These are phyloP conservation scores for Fusarium pilosicola DNA, from an alignment of 2,329 filamentous ascomycete genomes.

Conservation along the genomic window DNA sequence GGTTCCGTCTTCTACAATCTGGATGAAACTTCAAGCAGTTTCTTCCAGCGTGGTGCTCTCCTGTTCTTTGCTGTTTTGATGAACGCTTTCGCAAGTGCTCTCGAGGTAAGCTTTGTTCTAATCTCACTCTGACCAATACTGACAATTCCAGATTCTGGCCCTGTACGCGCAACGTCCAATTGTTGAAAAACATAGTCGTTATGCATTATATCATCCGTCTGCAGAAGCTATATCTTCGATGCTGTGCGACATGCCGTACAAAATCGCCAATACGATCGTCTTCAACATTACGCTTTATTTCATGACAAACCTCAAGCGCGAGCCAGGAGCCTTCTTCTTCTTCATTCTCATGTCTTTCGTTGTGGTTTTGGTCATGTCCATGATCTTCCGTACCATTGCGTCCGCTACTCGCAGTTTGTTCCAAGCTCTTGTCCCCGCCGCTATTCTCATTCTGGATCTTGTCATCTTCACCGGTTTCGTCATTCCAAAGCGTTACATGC, in stretches of 20 bases:
- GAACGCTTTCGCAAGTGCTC: conserved; percentile 83
- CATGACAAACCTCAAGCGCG: conserved; percentile 81
- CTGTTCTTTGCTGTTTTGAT: conserved; percentile 90
- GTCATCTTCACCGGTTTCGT: conserved; percentile 79
- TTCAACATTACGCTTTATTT: conserved; percentile 90
- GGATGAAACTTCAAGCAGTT: conserved; percentile 70
- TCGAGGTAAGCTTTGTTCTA: conserved; percentile 64
- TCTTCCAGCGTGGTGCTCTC: conserved; percentile 81
- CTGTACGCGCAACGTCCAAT: conserved; percentile 90
- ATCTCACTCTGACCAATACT: not conserved
- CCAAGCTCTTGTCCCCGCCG: conserved; percentile 45
- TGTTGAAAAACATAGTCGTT: conserved; percentile 88
- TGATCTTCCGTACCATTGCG: conserved; percentile 62
- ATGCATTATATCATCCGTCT: conserved; percentile 89
- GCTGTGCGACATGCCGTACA: conserved; percentile 87
- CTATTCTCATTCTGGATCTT: conserved; percentile 49
- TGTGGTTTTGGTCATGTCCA: conserved; percentile 76
- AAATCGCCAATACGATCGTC: conserved; percentile 72
- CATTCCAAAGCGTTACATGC: conserved; percentile 74
- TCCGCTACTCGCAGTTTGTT: conserved; percentile 43
- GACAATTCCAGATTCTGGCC: conserved; percentile 72
- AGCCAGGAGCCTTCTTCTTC: conserved; percentile 83
- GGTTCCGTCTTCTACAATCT: conserved; percentile 85
- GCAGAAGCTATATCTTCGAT: conserved; percentile 90
- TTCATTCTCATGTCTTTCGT: conserved; percentile 81